Base-by-base conservation (phyloP, 345 rosid genomes). In the Clarkia xantiana region DNA sequence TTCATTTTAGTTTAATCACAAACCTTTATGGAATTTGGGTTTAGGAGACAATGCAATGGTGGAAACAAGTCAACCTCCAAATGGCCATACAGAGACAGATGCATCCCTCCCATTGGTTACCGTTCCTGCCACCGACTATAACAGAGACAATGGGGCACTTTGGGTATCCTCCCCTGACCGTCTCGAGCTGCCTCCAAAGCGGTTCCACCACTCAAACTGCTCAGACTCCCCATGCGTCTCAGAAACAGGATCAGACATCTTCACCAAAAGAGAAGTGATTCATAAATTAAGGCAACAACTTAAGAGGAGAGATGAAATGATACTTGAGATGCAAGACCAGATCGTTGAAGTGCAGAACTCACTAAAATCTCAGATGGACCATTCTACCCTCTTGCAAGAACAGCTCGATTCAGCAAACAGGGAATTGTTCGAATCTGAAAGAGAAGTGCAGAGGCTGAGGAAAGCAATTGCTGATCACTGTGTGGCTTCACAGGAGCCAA, bases 321-420 rank as follows among this genome's bases (percentile, higher is more conserved):
- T 81, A 48, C 62, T 91, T 42, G 98, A 86, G 74, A 91, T 91
- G 98, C 96, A 91, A 64, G 98, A 86, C 55, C 98, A 86, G 74
- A 78, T 84, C 11, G 14, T 58, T 41, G 94, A 78, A 63, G 52
- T 78, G 56, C 86, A 78, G 69, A 91, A 67, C 64, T 84, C 94
- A 3, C 67, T 76, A 7, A 76, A 57, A 55, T 51, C 80, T 40
- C 93, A 86, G 65, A 47, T 76, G 58, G 69, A 73, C n/a, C 81
- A 75, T 54, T 76, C 93, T 16, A 71, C 73, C 44, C 79, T 79
- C 60, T 55, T 84, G 68, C 96, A 79, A 59, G 56, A 87, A 47
- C 98, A 80, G 59, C 63, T 91, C 19, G 93, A 91, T 40, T 62
- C 87, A 18, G 71, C 78, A 8, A 84, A 81, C 62, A 69, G 82